Evolutionary conservation across 2,329 filamentous ascomycete species (phyloP), one percentile per base, ranked within the genome.

Genomic region (Botrytis pseudocinerea): DNA sequence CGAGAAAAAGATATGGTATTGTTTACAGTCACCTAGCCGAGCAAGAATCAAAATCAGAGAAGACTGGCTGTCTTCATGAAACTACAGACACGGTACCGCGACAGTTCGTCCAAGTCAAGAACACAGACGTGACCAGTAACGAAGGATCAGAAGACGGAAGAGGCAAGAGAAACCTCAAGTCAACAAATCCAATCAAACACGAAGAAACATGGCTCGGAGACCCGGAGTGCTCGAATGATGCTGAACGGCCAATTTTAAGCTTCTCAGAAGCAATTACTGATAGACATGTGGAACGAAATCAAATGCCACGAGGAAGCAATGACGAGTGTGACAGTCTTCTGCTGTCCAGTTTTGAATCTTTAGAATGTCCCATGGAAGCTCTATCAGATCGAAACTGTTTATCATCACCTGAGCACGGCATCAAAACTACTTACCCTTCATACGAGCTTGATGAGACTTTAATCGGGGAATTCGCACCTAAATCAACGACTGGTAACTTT

Each of bases 101-200:
- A 28, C n/a, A 18, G 14, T n/a, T 1, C n/a, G 14, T 18, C n/a
- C 1, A 28, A 18, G 0, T 32, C 3, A 18, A 18, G 2, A 28
- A 57, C 7, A 57, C 0, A 57, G 51, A 18, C 28, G n/a, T 57
- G n/a, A 18, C 51, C 6, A 28, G 51, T 57, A 9, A 32, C 1
- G 6, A 7, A 18, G n/a, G 51, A 28, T 8, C 16, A 57, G 51
- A 57, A 28, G 6, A 57, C 6, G 51, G 51, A 28, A 28, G 14
- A 57, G n/a, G 7, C 14, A 28, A 28, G 51, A 57, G 51, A 28
- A 57, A 28, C 51, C 7, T 57, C n/a, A 4, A 57, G n/a, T 28
- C 2, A 22, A 18, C 57, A 35, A 22, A 22, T 35, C 18, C 1
- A 35, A 22, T 18, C 8, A 35, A 35, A 60, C 0, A 32, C 8